Evolutionary conservation across 371 early-diverging fungal genomes (phyloP).

Genomic region (Synchytrium microbalum): DNA sequence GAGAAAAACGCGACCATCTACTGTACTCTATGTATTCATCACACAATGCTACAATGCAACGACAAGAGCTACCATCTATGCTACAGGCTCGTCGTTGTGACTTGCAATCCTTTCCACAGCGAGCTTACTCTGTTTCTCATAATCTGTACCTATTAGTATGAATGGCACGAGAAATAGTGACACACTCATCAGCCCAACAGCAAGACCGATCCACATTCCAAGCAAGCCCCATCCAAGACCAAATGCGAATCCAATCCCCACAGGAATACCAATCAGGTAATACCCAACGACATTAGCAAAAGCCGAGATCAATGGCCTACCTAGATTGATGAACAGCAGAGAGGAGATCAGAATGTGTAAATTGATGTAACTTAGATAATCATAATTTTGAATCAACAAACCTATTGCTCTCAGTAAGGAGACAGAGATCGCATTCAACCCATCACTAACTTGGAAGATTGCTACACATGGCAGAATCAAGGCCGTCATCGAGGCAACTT

Average conservation of each 20-base stretch:
- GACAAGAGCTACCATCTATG: no score
- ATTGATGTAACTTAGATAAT: no score
- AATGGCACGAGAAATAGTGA: not conserved
- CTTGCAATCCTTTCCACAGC: no score
- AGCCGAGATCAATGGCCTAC: conserved; percentile 7
- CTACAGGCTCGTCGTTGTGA: no score
- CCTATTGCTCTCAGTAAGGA: conserved; percentile 38
- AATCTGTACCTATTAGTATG: not conserved
- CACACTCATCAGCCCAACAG: conserved; percentile 18
- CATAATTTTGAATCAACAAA: conserved; percentile 7
- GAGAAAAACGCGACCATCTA: no score
- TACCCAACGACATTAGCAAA: conserved; percentile 21
- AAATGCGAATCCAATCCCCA: conserved; percentile 28
- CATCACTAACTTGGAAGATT: conserved; percentile 65
- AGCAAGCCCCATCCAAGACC: conserved; percentile 14
- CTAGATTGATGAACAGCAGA: no score
- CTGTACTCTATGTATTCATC: no score
- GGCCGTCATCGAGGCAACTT: conserved; percentile 61
- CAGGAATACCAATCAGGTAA: conserved; percentile 36
- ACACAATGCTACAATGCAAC: no score
- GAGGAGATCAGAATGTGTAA: no score
- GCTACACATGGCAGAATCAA: conserved; percentile 67
- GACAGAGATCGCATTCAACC: conserved; percentile 25
- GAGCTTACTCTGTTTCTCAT: not conserved
- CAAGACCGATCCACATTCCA: conserved; percentile 39